These are phyloP conservation scores for Glarea lozoyensis DNA, from an alignment of 495 filamentous ascomycete species.

Conservation along the genomic window DNA sequence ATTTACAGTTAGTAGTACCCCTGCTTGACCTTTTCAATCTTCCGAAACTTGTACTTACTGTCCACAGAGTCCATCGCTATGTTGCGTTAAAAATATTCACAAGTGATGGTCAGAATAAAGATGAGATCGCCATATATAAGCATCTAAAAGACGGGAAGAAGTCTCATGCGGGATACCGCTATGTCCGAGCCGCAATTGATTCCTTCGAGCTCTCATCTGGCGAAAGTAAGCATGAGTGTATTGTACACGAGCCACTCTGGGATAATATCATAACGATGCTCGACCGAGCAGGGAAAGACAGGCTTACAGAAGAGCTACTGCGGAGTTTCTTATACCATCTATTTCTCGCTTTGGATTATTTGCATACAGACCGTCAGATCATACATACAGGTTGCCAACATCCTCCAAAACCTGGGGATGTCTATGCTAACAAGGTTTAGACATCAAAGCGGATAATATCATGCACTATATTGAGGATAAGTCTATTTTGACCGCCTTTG, in stretches of 20 bases:
- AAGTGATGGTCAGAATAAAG: slow-evolving; percentile 7
- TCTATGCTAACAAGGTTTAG: slow-evolving; percentile 1
- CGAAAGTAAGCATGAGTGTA: neutral
- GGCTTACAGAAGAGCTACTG: neutral
- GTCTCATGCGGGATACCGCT: slow-evolving; percentile 14
- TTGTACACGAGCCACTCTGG: neutral
- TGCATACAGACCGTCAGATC: slow-evolving; percentile 22
- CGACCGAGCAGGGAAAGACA: neutral
- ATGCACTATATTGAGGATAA: slow-evolving; percentile 6
- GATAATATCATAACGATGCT: neutral
- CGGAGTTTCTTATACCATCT: slow-evolving; percentile 11
- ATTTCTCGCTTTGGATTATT: slow-evolving; percentile 19
- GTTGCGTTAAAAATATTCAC: slow-evolving; percentile 7
- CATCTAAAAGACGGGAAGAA: slow-evolving; percentile 16
- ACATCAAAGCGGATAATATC: slow-evolving; percentile 13
- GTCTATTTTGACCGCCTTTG: slow-evolving; percentile 4
- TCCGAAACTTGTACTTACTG: neutral
- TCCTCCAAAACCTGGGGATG: neutral
- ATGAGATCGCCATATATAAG: slow-evolving; percentile 19
- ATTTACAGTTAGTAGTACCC: neutral
- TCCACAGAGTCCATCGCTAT: neutral
- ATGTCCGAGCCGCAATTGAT: slow-evolving; percentile 10
- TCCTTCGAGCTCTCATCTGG: slow-evolving; percentile 3
- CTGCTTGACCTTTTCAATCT: too few relatives aligned
- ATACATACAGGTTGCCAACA: slow-evolving; percentile 16